phyloP scores from a whole-genome alignment of 208 protist species.

The Porcisia hertigi region DNA sequence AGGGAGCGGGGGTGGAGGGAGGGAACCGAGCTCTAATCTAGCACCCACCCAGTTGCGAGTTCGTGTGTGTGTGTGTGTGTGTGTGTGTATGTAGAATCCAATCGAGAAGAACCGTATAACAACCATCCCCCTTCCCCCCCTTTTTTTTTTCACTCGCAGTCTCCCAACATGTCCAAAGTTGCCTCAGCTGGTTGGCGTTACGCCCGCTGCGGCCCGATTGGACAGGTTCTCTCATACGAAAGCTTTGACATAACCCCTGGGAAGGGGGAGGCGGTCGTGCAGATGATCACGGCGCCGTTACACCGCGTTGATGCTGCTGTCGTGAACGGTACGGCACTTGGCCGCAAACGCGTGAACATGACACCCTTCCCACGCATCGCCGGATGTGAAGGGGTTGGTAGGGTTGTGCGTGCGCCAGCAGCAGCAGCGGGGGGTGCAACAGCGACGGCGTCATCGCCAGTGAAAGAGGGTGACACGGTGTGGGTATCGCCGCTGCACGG shows the following conservation, averaged over 20 bases:
- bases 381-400: conserved; percentile 72
- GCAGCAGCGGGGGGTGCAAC: not conserved
- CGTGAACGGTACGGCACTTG: conserved; percentile 69
- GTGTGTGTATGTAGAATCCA: not conserved
- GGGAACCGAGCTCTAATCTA: no score
- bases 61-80: not conserved
- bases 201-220: conserved; percentile 60
- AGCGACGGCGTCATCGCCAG: not conserved
- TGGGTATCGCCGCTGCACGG: conserved; percentile 72
- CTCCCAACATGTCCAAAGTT: conserved; percentile 47
- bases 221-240: conserved; percentile 47
- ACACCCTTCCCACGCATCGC: conserved; percentile 50
- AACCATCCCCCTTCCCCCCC: not conserved
- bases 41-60: no score
- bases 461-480: conserved; percentile 79
- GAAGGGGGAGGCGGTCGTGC: conserved; percentile 60
- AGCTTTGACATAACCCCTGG: conserved; percentile 49
- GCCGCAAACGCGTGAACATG: conserved; percentile 43
- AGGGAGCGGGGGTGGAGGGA: no score
- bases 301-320: conserved; percentile 72
- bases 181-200: conserved; percentile 69
- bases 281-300: conserved; percentile 59
- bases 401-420: conserved; percentile 34
- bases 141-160: not conserved
- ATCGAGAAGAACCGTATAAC: not conserved